phyloP scores from a whole-genome alignment of 305 asterid genomes.

The Solanum hybrid region DNA sequence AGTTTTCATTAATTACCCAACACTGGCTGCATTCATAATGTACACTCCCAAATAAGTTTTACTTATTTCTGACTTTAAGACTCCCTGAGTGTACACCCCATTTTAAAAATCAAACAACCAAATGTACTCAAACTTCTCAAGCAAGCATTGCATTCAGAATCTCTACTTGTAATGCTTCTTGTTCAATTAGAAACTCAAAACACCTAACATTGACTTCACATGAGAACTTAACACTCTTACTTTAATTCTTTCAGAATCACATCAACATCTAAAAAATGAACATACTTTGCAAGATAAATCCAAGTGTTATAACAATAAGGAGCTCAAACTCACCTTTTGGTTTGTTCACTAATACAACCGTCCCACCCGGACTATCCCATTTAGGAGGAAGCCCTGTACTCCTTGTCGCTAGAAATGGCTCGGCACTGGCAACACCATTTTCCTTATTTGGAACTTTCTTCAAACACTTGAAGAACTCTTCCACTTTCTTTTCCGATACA shows the following conservation, averaged over 20 bases:
- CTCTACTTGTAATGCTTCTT: neutral
- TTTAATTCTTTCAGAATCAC: neutral
- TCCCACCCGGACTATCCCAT: slow-evolving; percentile 87
- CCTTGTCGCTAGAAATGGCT: slow-evolving; percentile 72
- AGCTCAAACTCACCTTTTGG: slow-evolving; percentile 62
- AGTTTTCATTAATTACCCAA: neutral
- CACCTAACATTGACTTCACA: neutral
- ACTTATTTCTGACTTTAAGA: neutral
- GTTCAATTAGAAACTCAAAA: neutral
- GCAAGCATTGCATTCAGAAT: neutral
- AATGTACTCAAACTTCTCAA: neutral
- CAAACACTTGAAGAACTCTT: slow-evolving; percentile 90
- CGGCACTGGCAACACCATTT: slow-evolving; percentile 21
- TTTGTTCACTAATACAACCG: slow-evolving; percentile 79
- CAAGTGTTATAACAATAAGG: neutral
- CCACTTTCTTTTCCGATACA: slow-evolving; percentile 80
- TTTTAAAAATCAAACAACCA: neutral
- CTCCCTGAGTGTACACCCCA: neutral
- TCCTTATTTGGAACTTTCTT: slow-evolving; percentile 65
- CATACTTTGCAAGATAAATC: neutral
- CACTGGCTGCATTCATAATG: neutral
- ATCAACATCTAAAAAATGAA: neutral
- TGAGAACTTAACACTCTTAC: neutral
- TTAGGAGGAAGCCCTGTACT: slow-evolving; percentile 77
- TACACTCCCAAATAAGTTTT: neutral